Evolutionary conservation across 1,139 yeast genomes (phyloP).

Genomic region (Tardiomyces digboiensis): DNA sequence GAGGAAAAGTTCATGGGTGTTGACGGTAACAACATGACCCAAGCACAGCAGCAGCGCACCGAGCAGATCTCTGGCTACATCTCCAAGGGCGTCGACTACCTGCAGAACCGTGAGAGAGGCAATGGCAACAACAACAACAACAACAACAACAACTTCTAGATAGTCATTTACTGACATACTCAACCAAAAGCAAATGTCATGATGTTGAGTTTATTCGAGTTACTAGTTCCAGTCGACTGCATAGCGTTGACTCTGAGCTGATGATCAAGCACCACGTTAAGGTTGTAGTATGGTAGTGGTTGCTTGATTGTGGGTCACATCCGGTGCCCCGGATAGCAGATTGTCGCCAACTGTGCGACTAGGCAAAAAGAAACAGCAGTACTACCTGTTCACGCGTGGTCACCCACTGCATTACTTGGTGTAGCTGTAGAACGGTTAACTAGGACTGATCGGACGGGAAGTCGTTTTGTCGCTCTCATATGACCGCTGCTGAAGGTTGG

Average conservation of each 20-base stretch:
- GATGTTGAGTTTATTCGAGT: too few species aligned
- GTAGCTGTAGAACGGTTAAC: not conserved
- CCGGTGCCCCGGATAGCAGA: too few species aligned
- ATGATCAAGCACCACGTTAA: too few species aligned
- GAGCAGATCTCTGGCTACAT: constrained; percentile 16
- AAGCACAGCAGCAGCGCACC: constrained; percentile 12
- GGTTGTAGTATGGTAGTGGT: too few species aligned
- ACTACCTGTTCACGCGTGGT: constrained; percentile 1
- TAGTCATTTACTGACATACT: not conserved
- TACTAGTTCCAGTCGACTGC: too few species aligned
- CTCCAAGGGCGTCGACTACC: constrained; percentile 11
- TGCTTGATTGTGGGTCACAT: too few species aligned
- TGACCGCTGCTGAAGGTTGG: constrained; percentile 1
- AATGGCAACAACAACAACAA: constrained; percentile 7
- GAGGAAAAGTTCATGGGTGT: constrained; percentile 17
- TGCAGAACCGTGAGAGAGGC: constrained; percentile 1
- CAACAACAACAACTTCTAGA: constrained; percentile 3
- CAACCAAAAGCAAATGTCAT: too few species aligned
- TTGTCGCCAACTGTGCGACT: too few species aligned
- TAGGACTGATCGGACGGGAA: constrained; percentile 1
- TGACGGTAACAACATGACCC: constrained; percentile 13
- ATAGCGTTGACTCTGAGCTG: too few species aligned
- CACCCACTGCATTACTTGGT: constrained; percentile 1
- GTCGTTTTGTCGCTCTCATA: not conserved
- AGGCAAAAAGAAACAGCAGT: constrained; percentile 1